These are phyloP conservation scores for Peronospora tabacina DNA, from an alignment of 352 stramenopile species.

Conservation along the genomic window DNA sequence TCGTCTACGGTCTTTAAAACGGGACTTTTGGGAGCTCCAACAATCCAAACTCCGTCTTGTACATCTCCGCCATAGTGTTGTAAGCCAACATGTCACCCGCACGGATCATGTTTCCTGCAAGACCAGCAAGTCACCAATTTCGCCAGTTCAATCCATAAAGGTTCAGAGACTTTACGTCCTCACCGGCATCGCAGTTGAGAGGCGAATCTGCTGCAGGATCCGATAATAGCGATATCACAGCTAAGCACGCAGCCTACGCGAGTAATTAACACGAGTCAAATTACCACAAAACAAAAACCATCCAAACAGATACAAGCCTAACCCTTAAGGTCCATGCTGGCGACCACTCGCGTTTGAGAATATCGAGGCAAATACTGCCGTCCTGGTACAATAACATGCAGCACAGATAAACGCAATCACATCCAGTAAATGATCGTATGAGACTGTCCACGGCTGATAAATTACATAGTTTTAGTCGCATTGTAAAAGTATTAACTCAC, in stretches of 20 bases:
- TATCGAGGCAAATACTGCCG: conserved; percentile 89
- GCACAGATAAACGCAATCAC: neutral
- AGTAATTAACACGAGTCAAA: neutral
- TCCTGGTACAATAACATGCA: conserved; percentile 36
- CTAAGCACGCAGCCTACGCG: conserved; percentile 77
- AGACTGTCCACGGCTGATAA: too few species aligned
- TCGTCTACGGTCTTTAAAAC: conserved; percentile 31
- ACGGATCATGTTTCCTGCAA: conserved; percentile 87
- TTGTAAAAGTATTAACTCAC: conserved; percentile 20
- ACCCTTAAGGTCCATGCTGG: conserved; percentile 87
- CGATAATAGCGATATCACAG: conserved; percentile 85
- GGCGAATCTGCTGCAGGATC: conserved; percentile 86
- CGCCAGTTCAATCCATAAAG: neutral
- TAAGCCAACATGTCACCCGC: conserved; percentile 87
- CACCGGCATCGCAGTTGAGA: conserved; percentile 79
- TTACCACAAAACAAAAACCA: neutral
- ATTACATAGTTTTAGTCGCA: neutral
- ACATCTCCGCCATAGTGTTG: conserved; percentile 88
- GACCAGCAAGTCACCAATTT: neutral
- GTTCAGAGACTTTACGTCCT: neutral
- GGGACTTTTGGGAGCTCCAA: conserved; percentile 57
- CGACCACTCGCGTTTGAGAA: conserved; percentile 91
- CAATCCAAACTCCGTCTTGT: conserved; percentile 82
- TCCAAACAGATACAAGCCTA: neutral
- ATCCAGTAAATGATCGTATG: neutral